Evolutionary conservation across 2,329 filamentous ascomycete genomes (phyloP).

Genomic region (Colletotrichum sp.): DNA sequence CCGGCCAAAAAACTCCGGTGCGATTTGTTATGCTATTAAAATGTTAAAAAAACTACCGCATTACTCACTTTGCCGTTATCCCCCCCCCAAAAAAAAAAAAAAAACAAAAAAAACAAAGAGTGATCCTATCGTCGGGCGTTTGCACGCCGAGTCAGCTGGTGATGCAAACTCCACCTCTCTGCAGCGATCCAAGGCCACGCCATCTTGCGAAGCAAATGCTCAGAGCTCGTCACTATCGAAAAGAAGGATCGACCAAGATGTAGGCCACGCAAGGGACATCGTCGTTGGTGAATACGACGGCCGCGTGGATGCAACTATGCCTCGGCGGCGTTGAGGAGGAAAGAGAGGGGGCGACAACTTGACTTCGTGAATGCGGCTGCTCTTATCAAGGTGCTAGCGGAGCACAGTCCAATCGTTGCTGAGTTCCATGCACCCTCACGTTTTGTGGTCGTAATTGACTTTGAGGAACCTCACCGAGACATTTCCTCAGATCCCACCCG

Average conservation of each 20-base stretch:
- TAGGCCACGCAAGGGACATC: not conserved
- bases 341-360: not conserved
- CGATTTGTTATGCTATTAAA: too few relatives aligned
- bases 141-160: not conserved
- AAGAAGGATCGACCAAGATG: not conserved
- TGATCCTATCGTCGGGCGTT: not conserved
- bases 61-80: too few relatives aligned
- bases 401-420: not conserved
- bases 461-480: not conserved
- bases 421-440: not conserved
- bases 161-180: not conserved
- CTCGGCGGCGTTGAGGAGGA: not conserved
- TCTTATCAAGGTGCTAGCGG: not conserved
- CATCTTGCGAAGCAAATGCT: constrained; percentile 13
- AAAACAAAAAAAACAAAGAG: not conserved
- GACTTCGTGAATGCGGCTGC: not conserved
- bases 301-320: not conserved
- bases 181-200: not conserved
- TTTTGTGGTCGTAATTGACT: not conserved
- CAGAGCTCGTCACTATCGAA: not conserved
- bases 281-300: not conserved
- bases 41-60: too few relatives aligned
- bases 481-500: not conserved
- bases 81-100: not conserved
- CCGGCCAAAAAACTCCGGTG: too few relatives aligned